Conservation (phyloP, 306 rosid species). For the Oemleria cerasiformis region DNA sequence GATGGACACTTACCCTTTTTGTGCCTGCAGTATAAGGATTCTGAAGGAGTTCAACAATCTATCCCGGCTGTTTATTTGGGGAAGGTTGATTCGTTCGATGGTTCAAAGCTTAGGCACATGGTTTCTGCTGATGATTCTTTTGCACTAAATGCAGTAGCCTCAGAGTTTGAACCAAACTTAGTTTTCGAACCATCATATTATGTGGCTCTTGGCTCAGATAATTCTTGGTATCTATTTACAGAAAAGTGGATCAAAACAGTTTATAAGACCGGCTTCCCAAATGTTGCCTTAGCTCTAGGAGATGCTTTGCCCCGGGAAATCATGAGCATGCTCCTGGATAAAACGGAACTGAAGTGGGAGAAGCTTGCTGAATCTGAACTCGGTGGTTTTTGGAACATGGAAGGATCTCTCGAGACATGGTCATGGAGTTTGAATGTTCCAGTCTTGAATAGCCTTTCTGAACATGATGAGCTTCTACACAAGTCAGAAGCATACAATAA, state of each 20-base stretch:
- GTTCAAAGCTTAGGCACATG: conserved; percentile 58
- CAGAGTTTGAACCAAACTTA: conserved; percentile 32
- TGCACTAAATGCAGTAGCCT: conserved; percentile 38
- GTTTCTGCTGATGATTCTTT: conserved; percentile 48
- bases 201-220: conserved; percentile 94
- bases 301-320: conserved; percentile 86
- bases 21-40: conserved; percentile 84
- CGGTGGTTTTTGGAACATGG: conserved; percentile 79
- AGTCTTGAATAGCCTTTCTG: conserved; percentile 81
- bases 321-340: conserved; percentile 77
- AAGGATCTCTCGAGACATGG: conserved; percentile 96
- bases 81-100: conserved; percentile 52
- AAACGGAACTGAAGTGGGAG: conserved; percentile 85
- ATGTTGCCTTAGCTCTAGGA: conserved; percentile 66
- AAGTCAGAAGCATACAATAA: conserved; percentile 50
- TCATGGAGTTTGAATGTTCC: conserved; percentile 98
- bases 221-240: conserved; percentile 87
- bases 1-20: conserved; percentile 69
- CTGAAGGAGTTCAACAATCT: conserved; percentile 80
- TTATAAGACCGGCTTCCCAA: conserved; percentile 78
- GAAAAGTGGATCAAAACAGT: conserved; percentile 86
- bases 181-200: conserved; percentile 62
- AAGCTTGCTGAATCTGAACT: conserved; percentile 71
- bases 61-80: conserved; percentile 83
- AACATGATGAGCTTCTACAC: conserved; percentile 68